Evolutionary conservation across 139 green algal genomes (phyloP), one percentile per base, ranked within the genome.

Genomic region (Chlorella sp.): DNA sequence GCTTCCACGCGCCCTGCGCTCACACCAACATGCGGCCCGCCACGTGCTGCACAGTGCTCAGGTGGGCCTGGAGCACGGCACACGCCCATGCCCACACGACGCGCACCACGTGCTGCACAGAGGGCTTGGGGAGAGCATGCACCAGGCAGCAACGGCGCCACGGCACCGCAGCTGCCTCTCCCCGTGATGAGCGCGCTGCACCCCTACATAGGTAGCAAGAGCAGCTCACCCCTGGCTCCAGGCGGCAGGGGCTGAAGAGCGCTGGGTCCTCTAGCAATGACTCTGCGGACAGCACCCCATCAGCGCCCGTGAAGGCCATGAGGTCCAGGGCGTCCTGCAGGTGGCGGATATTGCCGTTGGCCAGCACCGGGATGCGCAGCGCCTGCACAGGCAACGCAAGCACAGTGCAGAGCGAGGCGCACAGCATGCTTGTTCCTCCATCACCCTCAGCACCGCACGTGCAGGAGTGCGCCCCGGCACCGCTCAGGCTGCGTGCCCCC

Each of bases 211-310:
- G n/a, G n/a, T n/a, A n/a, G n/a, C n/a, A n/a, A n/a, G n/a, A n/a
- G n/a, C n/a, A 14, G n/a, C 72, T 35, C 42, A 73, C 73, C 64
- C 66, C 73, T n/a, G 73, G 73, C 36, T 69, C 24, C 5, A 65
- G 30, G 10, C 83, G 67, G 0, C 31, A 50, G 6, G 67, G 64
- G 22, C 55, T 80, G 75, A 97, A 97, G 4, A 98, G 81, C 3
- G 82, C 85, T 1, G 93, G 93, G 82, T 98, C 85, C 29, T 81
- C 82, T 77, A 98, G 82, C 74, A 98, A 82, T 24, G 83, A 82
- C 70, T 96, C 89, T 29, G 93, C 93, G 0, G 77, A 91, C 84
- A 98, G 76, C 63, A 97, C 91, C 1, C 93, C 93, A 55, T 97
- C 89, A 2, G 77, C 85, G 1, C 92, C 82, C 0, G 93, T 98